A percentile compares a stretch with the other conserved stretches of the same genome.
phyloP scores from a whole-genome alignment of 345 rosid species.

The Pistacia atlantica region DNA sequence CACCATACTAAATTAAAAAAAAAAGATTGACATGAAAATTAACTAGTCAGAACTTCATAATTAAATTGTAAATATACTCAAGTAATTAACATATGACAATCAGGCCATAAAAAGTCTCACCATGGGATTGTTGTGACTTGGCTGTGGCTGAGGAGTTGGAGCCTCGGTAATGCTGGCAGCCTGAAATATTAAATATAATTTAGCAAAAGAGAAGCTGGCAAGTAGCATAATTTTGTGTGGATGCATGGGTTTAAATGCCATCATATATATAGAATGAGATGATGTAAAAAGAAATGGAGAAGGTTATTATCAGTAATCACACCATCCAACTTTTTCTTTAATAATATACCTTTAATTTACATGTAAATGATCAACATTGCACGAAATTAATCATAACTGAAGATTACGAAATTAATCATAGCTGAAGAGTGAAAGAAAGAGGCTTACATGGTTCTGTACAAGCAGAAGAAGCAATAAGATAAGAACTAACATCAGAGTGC shows the following conservation, averaged over 20 bases:
- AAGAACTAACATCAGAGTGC: not conserved
- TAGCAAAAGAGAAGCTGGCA: not conserved
- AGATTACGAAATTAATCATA: too few relatives aligned
- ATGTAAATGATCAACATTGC: too few relatives aligned
- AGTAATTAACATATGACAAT: not conserved
- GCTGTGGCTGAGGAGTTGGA: conserved; percentile 48
- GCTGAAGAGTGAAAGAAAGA: not conserved
- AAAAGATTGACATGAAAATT: not conserved
- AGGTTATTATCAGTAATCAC: too few relatives aligned
- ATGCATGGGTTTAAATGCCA: not conserved
- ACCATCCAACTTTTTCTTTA: too few relatives aligned
- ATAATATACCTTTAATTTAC: too few relatives aligned
- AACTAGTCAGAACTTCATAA: not conserved
- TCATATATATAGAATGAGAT: not conserved
- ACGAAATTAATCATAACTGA: not conserved
- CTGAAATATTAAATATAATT: conserved; percentile 15
- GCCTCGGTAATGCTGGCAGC: conserved; percentile 29
- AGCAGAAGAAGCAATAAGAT: conserved; percentile 7
- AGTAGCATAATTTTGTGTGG: not conserved
- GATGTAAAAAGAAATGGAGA: not conserved
- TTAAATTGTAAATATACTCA: not conserved
- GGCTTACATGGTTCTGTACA: conserved; percentile 10
- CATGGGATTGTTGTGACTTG: conserved; percentile 25
- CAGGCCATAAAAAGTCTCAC: conserved; percentile 16
- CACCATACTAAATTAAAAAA: conserved; percentile 40